phyloP scores from a whole-genome alignment of 768 basidiomycete genomes.

The Mycena kentingensis region DNA sequence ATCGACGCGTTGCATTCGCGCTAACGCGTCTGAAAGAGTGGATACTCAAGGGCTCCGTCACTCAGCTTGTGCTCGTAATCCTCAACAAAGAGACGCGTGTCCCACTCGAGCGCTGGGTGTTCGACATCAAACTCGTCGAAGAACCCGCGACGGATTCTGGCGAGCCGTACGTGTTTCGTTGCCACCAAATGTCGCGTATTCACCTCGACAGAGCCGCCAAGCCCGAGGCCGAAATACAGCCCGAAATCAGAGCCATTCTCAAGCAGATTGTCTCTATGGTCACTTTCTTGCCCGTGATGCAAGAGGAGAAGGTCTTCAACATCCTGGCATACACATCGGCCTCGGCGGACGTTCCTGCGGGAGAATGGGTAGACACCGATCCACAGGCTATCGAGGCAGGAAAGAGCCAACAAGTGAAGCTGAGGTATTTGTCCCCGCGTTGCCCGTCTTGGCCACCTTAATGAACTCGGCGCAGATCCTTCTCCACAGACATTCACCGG shows the following conservation, averaged over 20 bases:
- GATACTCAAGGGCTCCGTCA: conserved; percentile 90
- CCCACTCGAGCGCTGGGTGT: conserved; percentile 96
- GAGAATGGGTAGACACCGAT: conserved; percentile 96
- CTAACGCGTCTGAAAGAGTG: conserved; percentile 61
- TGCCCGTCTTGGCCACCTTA: not conserved
- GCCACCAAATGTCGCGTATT: conserved; percentile 7
- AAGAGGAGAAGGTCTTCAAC: conserved; percentile 96
- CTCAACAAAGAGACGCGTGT: conserved; percentile 92
- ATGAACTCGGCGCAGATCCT: conserved; percentile 40
- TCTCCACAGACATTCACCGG: conserved; percentile 97
- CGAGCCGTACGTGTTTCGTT: conserved; percentile 46
- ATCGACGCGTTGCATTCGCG: not conserved
- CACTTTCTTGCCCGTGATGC: conserved; percentile 93
- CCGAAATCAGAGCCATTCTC: conserved; percentile 95
- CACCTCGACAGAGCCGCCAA: conserved; percentile 55
- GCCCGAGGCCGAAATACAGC: conserved; percentile 88
- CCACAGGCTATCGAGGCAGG: conserved; percentile 89
- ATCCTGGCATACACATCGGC: conserved; percentile 94
- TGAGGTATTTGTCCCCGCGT: conserved; percentile 50
- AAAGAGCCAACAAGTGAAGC: conserved; percentile 91
- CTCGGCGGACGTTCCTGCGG: conserved; percentile 87
- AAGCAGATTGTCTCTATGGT: conserved; percentile 98
- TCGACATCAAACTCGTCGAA: conserved; percentile 89
- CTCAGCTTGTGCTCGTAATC: conserved; percentile 92
- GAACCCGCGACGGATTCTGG: conserved; percentile 55